Evolutionary conservation across 345 rosid species (phyloP).

Genomic region (Pugionium cornutum): DNA sequence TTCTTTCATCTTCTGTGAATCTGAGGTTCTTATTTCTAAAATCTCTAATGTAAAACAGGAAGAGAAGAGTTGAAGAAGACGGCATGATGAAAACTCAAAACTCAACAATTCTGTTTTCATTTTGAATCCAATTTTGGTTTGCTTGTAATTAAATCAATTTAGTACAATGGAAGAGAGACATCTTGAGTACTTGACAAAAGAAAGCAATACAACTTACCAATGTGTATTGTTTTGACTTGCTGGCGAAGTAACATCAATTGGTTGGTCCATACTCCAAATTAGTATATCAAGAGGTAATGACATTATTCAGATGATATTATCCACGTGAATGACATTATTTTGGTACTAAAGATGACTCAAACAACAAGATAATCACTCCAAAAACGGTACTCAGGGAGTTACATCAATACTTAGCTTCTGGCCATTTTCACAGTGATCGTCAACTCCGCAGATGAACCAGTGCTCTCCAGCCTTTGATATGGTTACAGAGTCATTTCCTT

Average conservation of each 20-base stretch:
- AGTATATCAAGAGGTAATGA: slow-evolving; percentile 13
- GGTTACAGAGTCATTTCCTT: slow-evolving; percentile 40
- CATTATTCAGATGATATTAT: slow-evolving; percentile 23
- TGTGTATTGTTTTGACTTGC: slow-evolving; percentile 27
- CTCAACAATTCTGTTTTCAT: slow-evolving; percentile 11
- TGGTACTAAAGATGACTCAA: slow-evolving; percentile 21
- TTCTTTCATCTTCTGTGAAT: neutral
- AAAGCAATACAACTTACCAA: slow-evolving; percentile 21
- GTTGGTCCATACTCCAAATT: neutral
- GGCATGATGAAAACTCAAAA: slow-evolving; percentile 25
- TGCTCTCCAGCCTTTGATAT: slow-evolving; percentile 35
- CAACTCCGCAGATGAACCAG: slow-evolving; percentile 41
- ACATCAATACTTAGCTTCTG: slow-evolving; percentile 43
- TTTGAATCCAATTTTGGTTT: slow-evolving; percentile 21
- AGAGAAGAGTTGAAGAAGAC: slow-evolving; percentile 27
- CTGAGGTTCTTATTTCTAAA: neutral
- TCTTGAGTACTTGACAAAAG: slow-evolving; percentile 17
- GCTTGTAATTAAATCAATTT: slow-evolving; percentile 29
- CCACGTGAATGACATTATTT: slow-evolving; percentile 25
- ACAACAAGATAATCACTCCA: slow-evolving; percentile 26
- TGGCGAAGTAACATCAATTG: slow-evolving; percentile 22
- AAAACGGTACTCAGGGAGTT: slow-evolving; percentile 26
- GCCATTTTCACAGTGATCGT: slow-evolving; percentile 42
- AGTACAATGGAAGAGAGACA: slow-evolving; percentile 14
- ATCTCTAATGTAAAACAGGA: slow-evolving; percentile 29